Conservation (phyloP, 148 eudicot species). For the Agrostemma githago region DNA sequence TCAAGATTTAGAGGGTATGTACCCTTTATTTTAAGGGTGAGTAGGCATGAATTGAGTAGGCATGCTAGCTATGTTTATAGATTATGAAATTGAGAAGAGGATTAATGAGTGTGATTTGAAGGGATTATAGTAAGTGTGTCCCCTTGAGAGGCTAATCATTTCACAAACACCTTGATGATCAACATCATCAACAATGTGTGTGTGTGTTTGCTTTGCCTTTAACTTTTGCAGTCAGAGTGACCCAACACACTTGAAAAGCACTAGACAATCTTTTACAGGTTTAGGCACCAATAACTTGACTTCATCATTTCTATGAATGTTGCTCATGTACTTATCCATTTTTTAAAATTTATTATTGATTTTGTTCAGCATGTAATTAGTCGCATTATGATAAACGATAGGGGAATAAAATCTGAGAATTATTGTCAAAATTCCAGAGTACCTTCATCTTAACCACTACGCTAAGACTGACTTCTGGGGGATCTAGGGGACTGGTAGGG, state of each 20-base stretch:
- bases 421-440: too few relatives aligned
- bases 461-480: too few relatives aligned
- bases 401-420: too few relatives aligned
- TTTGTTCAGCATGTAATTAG: too few relatives aligned
- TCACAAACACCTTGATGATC: conserved; percentile 31
- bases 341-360: background rate
- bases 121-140: background rate
- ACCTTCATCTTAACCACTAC: too few relatives aligned
- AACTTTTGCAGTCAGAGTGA: conserved; percentile 26
- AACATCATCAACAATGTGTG: conserved; percentile 24
- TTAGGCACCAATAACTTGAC: conserved; percentile 28
- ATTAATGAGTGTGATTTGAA: conserved; percentile 16
- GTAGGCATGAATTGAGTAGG: conserved; percentile 25
- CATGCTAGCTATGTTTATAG: conserved; percentile 24
- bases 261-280: conserved; percentile 26
- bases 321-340: background rate
- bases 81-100: background rate
- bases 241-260: conserved; percentile 35
- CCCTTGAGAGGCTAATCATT: conserved; percentile 28
- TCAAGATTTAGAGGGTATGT: conserved; percentile 13
- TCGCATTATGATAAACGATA: too few relatives aligned
- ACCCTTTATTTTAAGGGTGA: background rate
- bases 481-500: too few relatives aligned
- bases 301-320: background rate
- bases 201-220: conserved; percentile 26